Percentiles rank a stretch among this genome's conserved stretches.
Conservation (phyloP, 1,284 basidiomycete species). For the Apiotrichum sp. region DNA sequence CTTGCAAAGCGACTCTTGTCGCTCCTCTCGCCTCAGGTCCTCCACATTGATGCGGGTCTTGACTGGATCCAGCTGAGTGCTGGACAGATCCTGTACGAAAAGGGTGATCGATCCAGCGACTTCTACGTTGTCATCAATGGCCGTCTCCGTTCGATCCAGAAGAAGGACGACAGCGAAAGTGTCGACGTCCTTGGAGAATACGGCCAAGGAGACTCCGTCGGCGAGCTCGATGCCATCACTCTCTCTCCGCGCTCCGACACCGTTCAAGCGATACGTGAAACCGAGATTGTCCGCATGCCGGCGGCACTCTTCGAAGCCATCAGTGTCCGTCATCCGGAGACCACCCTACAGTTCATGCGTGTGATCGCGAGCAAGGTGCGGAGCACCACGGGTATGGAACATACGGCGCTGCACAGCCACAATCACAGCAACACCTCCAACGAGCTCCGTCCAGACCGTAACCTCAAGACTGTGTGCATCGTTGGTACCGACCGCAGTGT, state of each 20-base stretch:
- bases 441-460: constrained; percentile 74
- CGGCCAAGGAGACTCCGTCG: constrained; percentile 69
- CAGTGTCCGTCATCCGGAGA: constrained; percentile 82
- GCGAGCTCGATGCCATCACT: constrained; percentile 95
- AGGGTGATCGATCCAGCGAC: constrained; percentile 81
- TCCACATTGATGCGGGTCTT: constrained; percentile 94
- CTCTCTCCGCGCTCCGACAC: constrained; percentile 81
- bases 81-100: constrained; percentile 69
- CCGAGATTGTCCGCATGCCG: constrained; percentile 96
- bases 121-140: constrained; percentile 99
- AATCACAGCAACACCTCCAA: constrained; percentile 7
- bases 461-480: constrained; percentile 59
- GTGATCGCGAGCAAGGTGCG: constrained; percentile 90
- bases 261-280: constrained; percentile 95
- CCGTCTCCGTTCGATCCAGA: constrained; percentile 72
- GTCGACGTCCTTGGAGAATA: constrained; percentile 87
- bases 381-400: constrained; percentile 61
- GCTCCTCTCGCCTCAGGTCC: constrained; percentile 83
- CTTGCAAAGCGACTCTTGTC: constrained; percentile 95
- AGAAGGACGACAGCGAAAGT: constrained; percentile 54
- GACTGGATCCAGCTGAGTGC: constrained; percentile 98
- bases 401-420: constrained; percentile 8
- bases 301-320: constrained; percentile 97
- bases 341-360: constrained; percentile 89
- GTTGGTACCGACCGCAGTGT: constrained; percentile 61